Conservation (phyloP, 2,329 filamentous ascomycete species). For the Arthrobotrys iridis region DNA sequence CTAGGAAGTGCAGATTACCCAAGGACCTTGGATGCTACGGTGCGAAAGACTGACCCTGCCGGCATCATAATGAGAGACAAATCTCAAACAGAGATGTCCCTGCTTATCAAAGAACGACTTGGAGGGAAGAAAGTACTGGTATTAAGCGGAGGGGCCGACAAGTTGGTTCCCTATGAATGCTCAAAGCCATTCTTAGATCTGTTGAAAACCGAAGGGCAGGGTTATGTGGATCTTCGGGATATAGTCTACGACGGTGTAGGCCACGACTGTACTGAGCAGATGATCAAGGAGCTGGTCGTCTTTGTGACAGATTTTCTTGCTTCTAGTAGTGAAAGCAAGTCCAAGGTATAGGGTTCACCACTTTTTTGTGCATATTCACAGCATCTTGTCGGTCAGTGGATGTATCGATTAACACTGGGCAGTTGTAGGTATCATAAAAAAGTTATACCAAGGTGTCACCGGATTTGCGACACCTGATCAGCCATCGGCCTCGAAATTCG, state of each 20-base stretch:
- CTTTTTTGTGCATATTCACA: background rate
- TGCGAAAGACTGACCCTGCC: conserved; percentile 77
- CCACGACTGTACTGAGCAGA: conserved; percentile 74
- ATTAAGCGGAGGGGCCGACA: conserved; percentile 74
- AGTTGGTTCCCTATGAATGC: conserved; percentile 75
- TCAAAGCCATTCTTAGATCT: conserved; percentile 71
- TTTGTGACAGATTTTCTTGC: conserved; percentile 66
- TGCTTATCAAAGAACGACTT: conserved; percentile 66
- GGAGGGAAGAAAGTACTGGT: conserved; percentile 73
- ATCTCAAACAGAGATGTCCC: conserved; percentile 62
- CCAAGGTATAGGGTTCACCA: conserved; percentile 25
- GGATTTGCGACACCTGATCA: no score
- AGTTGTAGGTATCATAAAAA: conserved; percentile 14
- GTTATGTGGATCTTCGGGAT: conserved; percentile 70
- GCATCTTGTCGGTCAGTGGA: background rate
- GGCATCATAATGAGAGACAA: conserved; percentile 64
- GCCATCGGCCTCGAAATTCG: background rate
- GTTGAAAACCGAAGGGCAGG: conserved; percentile 65
- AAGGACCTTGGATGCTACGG: conserved; percentile 70
- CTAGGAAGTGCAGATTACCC: conserved; percentile 83
- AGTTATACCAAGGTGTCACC: no score
- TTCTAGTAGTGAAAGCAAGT: conserved; percentile 14
- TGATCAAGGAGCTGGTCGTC: conserved; percentile 73
- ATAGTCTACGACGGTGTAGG: conserved; percentile 74
- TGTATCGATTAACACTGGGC: background rate